A percentile compares a stretch with the other conserved stretches of the same genome.
Conservation (phyloP, 2,329 filamentous ascomycete genomes). For the Tolypocladium ophioglossoides region DNA sequence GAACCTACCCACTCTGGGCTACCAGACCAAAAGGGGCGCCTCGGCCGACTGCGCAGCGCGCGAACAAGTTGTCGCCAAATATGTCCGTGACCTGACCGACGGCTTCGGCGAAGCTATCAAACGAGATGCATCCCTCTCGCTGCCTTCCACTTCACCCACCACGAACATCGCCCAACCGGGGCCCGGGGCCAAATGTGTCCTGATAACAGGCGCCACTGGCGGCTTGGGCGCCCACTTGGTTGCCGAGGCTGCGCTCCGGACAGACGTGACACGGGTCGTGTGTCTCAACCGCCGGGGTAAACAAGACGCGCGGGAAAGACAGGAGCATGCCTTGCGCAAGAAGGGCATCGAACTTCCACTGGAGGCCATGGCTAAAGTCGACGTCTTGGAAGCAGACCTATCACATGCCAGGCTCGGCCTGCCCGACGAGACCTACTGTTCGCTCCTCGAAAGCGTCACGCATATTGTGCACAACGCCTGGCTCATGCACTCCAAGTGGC, state of each 20-base stretch:
- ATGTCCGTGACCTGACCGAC: neutral
- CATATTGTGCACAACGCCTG: slow-evolving; percentile 42
- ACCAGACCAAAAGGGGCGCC: neutral
- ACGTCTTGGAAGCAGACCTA: slow-evolving; percentile 1
- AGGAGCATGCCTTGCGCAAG: slow-evolving; percentile 1
- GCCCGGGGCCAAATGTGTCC: slow-evolving; percentile 7
- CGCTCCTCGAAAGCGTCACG: slow-evolving; percentile 28
- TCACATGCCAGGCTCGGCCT: slow-evolving; percentile 31
- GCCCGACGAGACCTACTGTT: slow-evolving; percentile 20
- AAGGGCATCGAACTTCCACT: slow-evolving; percentile 1
- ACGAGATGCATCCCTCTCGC: neutral
- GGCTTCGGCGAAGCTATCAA: neutral
- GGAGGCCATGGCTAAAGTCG: neutral
- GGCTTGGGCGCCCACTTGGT: slow-evolving; percentile 27
- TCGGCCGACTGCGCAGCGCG: neutral
- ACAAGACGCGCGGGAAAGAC: neutral
- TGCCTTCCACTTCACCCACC: neutral
- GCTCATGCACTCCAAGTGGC: slow-evolving; percentile 28
- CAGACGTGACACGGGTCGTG: slow-evolving; percentile 19
- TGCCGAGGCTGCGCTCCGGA: slow-evolving; percentile 11
- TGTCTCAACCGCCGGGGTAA: slow-evolving; percentile 32
- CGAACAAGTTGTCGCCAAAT: neutral
- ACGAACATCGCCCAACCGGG: neutral
- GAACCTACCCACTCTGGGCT: neutral
- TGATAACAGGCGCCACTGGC: slow-evolving; percentile 29